Evolutionary conservation across 2,329 filamentous ascomycete genomes (phyloP).

Genomic region (Curvularia eragrostidis): DNA sequence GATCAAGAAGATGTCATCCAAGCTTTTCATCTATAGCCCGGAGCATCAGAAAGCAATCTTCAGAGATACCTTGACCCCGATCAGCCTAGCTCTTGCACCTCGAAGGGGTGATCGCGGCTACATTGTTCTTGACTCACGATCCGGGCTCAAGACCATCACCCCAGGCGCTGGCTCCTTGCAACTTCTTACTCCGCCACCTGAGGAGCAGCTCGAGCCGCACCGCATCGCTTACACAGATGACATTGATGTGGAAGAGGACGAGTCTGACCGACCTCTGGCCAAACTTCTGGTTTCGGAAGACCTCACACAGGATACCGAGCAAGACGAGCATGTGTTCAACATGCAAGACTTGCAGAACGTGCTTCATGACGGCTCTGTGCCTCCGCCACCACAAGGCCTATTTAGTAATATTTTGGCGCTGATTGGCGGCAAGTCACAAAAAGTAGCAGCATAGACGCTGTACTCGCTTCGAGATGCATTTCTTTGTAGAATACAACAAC

Average conservation of each 20-base stretch:
- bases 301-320: slow-evolving; percentile 21
- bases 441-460: slow-evolving; percentile 18
- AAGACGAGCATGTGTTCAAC: slow-evolving; percentile 23
- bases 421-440: slow-evolving; percentile 23
- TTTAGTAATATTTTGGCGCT: slow-evolving; percentile 26
- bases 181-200: slow-evolving; percentile 42
- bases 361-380: slow-evolving; percentile 24
- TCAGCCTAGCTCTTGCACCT: slow-evolving; percentile 72
- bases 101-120: slow-evolving; percentile 72
- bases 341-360: slow-evolving; percentile 27
- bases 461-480: not conserved
- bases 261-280: slow-evolving; percentile 6
- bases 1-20: slow-evolving; percentile 52
- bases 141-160: slow-evolving; percentile 66
- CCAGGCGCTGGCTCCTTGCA: slow-evolving; percentile 37
- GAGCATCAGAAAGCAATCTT: slow-evolving; percentile 66
- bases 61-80: slow-evolving; percentile 60
- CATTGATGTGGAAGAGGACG: slow-evolving; percentile 16
- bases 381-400: slow-evolving; percentile 25
- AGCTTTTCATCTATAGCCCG: slow-evolving; percentile 71
- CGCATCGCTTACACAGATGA: slow-evolving; percentile 16
- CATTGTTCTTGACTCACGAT: slow-evolving; percentile 75
- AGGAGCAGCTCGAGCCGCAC: slow-evolving; percentile 43
- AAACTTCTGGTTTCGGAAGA: slow-evolving; percentile 12
- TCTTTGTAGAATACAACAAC: not conserved